Evolutionary conservation across 1,284 basidiomycete genomes (phyloP), one percentile per base, ranked within the genome.

Genomic region (Blastosporella zonata): DNA sequence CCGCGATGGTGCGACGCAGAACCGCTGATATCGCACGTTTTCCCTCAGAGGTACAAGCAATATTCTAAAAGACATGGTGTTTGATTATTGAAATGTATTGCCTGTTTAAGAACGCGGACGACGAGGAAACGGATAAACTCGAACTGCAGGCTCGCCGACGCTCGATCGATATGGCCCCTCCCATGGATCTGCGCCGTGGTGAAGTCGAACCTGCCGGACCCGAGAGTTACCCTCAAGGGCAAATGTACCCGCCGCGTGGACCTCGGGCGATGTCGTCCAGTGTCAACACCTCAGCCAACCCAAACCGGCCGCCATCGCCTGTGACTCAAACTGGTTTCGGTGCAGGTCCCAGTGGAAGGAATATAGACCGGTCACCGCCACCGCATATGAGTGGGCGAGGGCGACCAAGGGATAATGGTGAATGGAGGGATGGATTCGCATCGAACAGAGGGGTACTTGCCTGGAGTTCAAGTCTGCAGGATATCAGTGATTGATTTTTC

Each of bases 191-290:
- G 46, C 55, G 45, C 54, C 48, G 47, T 21, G 44, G 27, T 33
- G 51, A 35, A 35, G 18, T 49, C 23, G 55, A 42, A 13, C 52
- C 45, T 2, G 28, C 31, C 3, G 50, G 49, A 18, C 45, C 54
- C 37, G 58, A 54, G 2, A 57, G 55, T 54, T 60, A 64, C 52
- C 49, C 56, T 31, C 57, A 38, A 51, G 49, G 43, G 57, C 57
- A 34, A 56, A 54, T 22, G 52, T 49, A 50, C 13, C 40, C 43
- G 12, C 63, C 63, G 0, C 60, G 52, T 25, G 64, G 54, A n/a
- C 63, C 63, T 9, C 55, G 63, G 34, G 60, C 60, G 12, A 62
- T 60, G 61, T 48, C 49, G 5, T 52, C 43, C 20, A 49, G 36
- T 23, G 15, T 23, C 15, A 31, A 40, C 12, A 35, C 17, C 17